Base-by-base conservation (phyloP, 2,329 filamentous ascomycete species). In the Blastomyces emzantsi region DNA sequence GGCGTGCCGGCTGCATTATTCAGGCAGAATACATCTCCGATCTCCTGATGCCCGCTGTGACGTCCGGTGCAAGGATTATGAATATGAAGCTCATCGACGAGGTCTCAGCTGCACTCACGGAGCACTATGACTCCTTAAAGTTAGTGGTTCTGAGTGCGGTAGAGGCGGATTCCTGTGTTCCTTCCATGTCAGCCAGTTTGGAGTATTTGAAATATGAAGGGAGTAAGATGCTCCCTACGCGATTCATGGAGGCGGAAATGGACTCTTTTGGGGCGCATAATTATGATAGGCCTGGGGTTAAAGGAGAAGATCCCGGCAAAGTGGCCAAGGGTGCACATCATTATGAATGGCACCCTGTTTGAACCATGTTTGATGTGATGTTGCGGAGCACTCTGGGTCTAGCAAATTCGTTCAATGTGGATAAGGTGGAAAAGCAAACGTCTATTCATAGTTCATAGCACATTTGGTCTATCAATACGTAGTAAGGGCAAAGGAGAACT, bases 1-100 rank as follows among this genome's bases (percentile, higher is more conserved):
- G 87, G 87, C 82, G 85, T 1, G 84, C 80, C 0, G 87, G 88
- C 8, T 90, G 87, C 73, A 90, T 90, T 72, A 90, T 90, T 70
- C 83, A 87, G 69, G 82, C 84, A 0, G 86, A 89, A 67, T 80
- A 84, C 67, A 86, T 90, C 65, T 81, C 82, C 2, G 81, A 86
- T 60, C 72, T 90, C 39, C 77, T 90, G 30, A 71, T 76, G 69
- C 73, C 74, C n/a, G 15, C 52, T 8, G 11, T 17, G 17, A 28
- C n/a, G 1, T 55, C 15, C 2, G 28, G 28, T 5, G 52, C 13
- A 7, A 33, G 15, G 25, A 66, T 74, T 59, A 75, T 70, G 36
- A 77, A 77, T 54, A 69, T 76, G 62, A 77, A 77, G 33, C 69
- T 72, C 45, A 82, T 76, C 62, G 70, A 78, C 6, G 73, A 75